Evolutionary conservation across 805 yeast genomes (phyloP), one percentile per base, ranked within the genome.

Genomic region (Cyberlindnera meyerae): DNA sequence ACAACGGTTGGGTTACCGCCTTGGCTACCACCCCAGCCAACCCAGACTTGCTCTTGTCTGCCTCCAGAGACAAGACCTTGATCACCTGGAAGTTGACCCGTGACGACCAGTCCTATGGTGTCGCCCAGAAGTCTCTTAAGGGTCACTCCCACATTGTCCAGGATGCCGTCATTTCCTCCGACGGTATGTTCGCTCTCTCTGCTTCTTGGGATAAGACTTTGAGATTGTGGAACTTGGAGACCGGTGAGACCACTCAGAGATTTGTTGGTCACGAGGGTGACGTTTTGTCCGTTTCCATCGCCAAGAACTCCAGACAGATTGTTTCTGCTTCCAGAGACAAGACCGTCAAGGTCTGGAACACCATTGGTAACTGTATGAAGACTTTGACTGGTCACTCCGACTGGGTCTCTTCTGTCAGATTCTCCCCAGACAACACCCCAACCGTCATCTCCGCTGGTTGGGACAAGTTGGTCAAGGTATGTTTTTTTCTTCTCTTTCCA

Each of bases 151-250:
- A 93, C 88, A 90, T 93, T 63, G 96, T 93, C 57, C 89, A 88
- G 75, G 98, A 93, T 67, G 90, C 88, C 68, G 85, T 93, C 66
- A 83, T 93, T 73, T 86, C 97, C 52, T 88, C 94, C 65, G 98
- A 93, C 67, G 97, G 97, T 70, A 79, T 82, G 63, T 90, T 79
- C 77, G 97, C 97, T 63, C 75, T 93, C 68, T 93, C 98, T 51
- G 96, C 95, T 63, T 93, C 98, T 61, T 93, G 99, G 99, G 98
- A 93, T 72, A 87, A 84, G 78, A 89, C 98, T 65, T 77, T 94
- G 68, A 90, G 97, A 79, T 82, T 93, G 65, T 93, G 99, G 99
- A 88, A 87, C 70, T 77, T 93, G 61, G 81, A 80, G 67, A 77
- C 89, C 60, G 99, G 97, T 77, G 86, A 79, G 71, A 80, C 88